Base-by-base conservation (phyloP, 192 early-diverging fungal genomes). In the Entomortierella parvispora region DNA sequence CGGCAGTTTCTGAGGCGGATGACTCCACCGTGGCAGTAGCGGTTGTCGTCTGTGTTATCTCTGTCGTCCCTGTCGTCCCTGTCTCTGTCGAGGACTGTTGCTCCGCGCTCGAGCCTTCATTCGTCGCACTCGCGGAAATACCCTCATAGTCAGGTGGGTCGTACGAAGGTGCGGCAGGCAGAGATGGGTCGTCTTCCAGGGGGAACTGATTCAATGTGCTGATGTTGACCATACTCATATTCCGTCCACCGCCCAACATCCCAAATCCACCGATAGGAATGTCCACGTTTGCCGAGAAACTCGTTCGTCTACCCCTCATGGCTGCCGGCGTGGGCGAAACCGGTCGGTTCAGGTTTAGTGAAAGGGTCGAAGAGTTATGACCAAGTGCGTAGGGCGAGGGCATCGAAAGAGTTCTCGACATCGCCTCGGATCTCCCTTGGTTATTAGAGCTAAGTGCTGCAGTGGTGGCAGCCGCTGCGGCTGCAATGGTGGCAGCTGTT, bases 141-240 rank as follows among this genome's bases (percentile, higher is more conserved):
- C 57, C 31, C 18, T 77, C 74, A 51, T 77, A 77, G 3, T 77
- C 37, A 26, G 74, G 74, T 18, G 74, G 74, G 34, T 77, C 74
- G 20, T 77, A 77, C 0, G 74, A 77, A 1, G 74, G 74, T 12
- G 74, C 74, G 26, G 26, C 74, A 26, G 74, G 74, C 29, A 58
- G 29, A 18, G 65, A 62, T 1, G 74, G 60, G 12, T 63, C 65
- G 26, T 69, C 59, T 46, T 59, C 71, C 50, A 55, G 28, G 1
- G 65, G 26, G 26, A 62, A 62, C 20, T 68, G 74, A 14, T 14
- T 60, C 3, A 68, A 40, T 0, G 65, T 68, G 23, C 74, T 68
- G 26, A 77, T 68, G 12, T 77, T 77, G 14, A 77, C 60, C 74
- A 77, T 77, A 26, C 74, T 77, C 74, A 77, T 68, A 14, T 68